Evolutionary conservation across 345 rosid genomes (phyloP), one percentile per base, ranked within the genome.

Genomic region (Brassica juncea): DNA sequence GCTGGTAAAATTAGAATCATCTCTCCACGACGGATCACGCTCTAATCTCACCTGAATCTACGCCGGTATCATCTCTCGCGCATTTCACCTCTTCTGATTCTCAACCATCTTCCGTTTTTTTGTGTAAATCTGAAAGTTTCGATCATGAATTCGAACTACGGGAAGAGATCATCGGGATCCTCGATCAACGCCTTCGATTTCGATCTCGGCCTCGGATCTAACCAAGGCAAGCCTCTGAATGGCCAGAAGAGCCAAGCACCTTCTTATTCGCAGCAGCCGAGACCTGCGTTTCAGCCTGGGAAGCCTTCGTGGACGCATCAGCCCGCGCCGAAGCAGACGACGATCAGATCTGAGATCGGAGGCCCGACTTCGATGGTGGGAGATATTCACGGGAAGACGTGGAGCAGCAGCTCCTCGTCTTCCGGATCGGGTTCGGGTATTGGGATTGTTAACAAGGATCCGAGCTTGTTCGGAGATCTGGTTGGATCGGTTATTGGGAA

Each of bases 301-400:
- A 94, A 86, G 82, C 89, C 94, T 31, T 81, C 97, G 0, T 94
- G 98, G 98, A 90, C 94, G 11, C 98, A 94, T 83, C 94, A 91
- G 35, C 92, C 94, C 3, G 87, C 93, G 11, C 88, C 89, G 16
- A 70, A 73, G 67, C 95, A 80, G 72, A 49, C 87, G 57, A 60
- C 75, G 11, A 80, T 80, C 76, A 78, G 83, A 47, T 31, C 87
- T 0, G 89, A 75, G 68, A 42, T 86, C 47, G 84, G 76, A 3
- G 90, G 89, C 12, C 94, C 97, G 39, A 72, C 84, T 72, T 89
- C 99, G 3, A 92, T 92, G 97, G 92, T 84, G 12, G 99, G 97
- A 0, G 99, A 94, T 83, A 94, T 94, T 66, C 88, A 64, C 54
- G 99, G 99, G 32, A 95, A 88, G 88, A 93, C 88, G 68, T 95